phyloP scores from a whole-genome alignment of 345 rosid genomes.

The Populus deltoides region DNA sequence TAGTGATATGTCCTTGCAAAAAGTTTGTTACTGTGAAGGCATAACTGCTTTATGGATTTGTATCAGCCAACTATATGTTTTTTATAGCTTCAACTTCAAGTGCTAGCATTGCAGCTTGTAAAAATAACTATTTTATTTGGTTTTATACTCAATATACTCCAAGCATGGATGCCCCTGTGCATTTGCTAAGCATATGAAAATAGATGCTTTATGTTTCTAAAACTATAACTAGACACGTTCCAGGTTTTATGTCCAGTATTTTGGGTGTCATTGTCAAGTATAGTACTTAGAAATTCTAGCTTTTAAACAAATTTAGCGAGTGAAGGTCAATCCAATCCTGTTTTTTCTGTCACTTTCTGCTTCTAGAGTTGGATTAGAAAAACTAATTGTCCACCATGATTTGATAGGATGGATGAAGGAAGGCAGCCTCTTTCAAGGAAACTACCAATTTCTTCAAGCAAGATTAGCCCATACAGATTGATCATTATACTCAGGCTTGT shows the following conservation, averaged over 20 bases:
- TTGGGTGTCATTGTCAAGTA: background rate
- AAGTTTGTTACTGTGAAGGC: background rate
- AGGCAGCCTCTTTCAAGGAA: slow-evolving; percentile 94
- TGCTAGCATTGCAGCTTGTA: background rate
- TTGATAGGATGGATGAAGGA: slow-evolving; percentile 88
- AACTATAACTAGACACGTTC: background rate
- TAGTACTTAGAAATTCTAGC: background rate
- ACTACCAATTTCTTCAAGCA: slow-evolving; percentile 73
- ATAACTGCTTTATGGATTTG: background rate
- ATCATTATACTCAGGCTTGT: slow-evolving; percentile 65
- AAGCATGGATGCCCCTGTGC: background rate
- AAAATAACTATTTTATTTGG: background rate
- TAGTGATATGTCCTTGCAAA: background rate
- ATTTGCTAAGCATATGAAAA: background rate
- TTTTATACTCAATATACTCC: background rate
- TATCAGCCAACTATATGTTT: background rate
- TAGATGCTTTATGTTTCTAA: background rate
- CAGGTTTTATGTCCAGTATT: background rate
- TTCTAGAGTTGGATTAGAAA: background rate
- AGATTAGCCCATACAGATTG: slow-evolving; percentile 78
- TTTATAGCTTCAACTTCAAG: background rate
- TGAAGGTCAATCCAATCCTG: background rate
- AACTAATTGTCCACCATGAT: slow-evolving; percentile 5
- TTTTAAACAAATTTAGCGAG: background rate
- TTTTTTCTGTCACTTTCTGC: background rate